These are phyloP conservation scores for Begonia loranthoides DNA, from an alignment of 306 rosid species.

Conservation along the genomic window DNA sequence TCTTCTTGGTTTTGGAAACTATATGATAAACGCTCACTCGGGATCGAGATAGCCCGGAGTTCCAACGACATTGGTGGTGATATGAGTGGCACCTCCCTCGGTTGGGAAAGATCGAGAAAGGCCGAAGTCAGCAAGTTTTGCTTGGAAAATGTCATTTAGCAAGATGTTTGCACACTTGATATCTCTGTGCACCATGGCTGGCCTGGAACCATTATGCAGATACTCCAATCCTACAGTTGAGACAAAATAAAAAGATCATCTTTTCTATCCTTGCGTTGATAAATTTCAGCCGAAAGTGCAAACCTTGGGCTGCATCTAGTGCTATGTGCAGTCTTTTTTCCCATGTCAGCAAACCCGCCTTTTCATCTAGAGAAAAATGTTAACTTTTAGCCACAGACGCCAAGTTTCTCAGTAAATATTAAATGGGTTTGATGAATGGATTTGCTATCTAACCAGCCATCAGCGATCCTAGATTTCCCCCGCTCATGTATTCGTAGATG, in stretches of 20 bases:
- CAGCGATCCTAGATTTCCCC: background rate
- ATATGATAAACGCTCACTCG: slow-evolving; percentile 20
- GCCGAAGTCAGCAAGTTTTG: slow-evolving; percentile 30
- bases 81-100: slow-evolving; percentile 15
- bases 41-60: slow-evolving; percentile 41
- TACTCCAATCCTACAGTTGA: slow-evolving; percentile 25
- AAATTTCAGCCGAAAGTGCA: background rate
- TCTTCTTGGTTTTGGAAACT: background rate
- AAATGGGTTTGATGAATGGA: background rate
- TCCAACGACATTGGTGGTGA: slow-evolving; percentile 30
- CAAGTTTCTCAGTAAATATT: background rate
- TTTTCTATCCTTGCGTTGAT: background rate
- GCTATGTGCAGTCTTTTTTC: slow-evolving; percentile 23
- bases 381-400: background rate
- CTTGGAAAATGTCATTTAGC: slow-evolving; percentile 21
- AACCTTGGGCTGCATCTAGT: slow-evolving; percentile 15
- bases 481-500: background rate
- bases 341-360: slow-evolving; percentile 14
- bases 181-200: slow-evolving; percentile 27
- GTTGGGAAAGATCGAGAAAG: slow-evolving; percentile 20
- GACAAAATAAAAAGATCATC: too few relatives aligned
- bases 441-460: too few relatives aligned
- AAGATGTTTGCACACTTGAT: slow-evolving; percentile 25
- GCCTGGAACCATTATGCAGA: slow-evolving; percentile 25
- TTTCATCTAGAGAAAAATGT: background rate